Evolutionary conservation across 305 asterid genomes (phyloP), one percentile per base, ranked within the genome.

Genomic region (Ilex paraguariensis): DNA sequence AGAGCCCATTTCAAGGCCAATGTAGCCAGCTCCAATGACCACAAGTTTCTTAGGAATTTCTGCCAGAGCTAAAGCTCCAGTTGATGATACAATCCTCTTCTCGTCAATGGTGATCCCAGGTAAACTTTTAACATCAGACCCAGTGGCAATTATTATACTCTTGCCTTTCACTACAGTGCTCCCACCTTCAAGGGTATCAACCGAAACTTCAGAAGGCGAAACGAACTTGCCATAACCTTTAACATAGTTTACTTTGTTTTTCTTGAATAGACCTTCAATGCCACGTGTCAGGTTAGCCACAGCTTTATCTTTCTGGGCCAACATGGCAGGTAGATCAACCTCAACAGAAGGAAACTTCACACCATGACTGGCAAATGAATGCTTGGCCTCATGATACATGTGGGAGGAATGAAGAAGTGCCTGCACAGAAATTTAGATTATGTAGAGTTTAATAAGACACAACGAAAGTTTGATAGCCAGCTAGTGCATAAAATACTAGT

Each of bases 321-420:
- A 71, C 97, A 94, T 91, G 65, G 95, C 94, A 4, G 98, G 81
- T 50, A 94, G 81, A 74, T 94, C 98, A 45, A 94, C 85, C 93
- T 90, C 96, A 42, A 91, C 93, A 33, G 89, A 81, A 64, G 84
- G 73, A 72, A 91, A 30, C 71, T 88, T 91, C 50, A 94, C 90
- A 65, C 99, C 99, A 61, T 94, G 99, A 75, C 56, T 72, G 49
- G 93, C 88, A 70, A 94, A 94, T 11, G 95, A 74, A 78, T 86
- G 89, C 72, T 73, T 87, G 21, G 98, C 98, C 80, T 94, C 98
- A 75, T 94, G 98, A 70, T 80, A 94, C 99, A 88, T 78, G 75
- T 94, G 98, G 33, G 99, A 88, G 31, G 99, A 94, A 73, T 94
- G 97, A 69, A 91, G 98, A 75, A 94, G 84, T 61, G 99, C 99